A percentile compares a stretch with the other conserved stretches of the same genome.
Evolutionary conservation across 2,329 filamentous ascomycete species (phyloP).

Genomic region (Ascochyta pisi): DNA sequence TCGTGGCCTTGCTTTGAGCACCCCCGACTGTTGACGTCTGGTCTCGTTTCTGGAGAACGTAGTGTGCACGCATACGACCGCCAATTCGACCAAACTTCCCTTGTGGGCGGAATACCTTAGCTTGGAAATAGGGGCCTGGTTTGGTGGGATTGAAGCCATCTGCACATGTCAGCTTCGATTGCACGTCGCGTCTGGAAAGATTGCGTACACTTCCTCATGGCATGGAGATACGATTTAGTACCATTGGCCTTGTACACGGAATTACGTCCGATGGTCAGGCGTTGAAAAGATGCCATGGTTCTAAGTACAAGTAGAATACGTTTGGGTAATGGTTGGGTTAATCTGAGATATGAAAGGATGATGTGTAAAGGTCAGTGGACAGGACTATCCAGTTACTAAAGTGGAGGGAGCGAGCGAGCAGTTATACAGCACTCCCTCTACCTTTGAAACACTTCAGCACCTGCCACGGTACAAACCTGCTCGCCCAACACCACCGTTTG

Average conservation of each 20-base stretch:
- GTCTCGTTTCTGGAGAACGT: slow-evolving; percentile 26
- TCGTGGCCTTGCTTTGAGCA: slow-evolving; percentile 8
- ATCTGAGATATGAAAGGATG: neutral
- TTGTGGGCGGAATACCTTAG: slow-evolving; percentile 27
- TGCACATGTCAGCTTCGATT: slow-evolving; percentile 6
- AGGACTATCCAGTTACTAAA: no score
- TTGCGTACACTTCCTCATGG: slow-evolving; percentile 27
- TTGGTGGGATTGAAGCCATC: slow-evolving; percentile 36
- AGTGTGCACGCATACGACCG: slow-evolving; percentile 31
- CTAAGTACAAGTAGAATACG: neutral
- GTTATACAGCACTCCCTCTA: neutral
- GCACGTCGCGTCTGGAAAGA: no score
- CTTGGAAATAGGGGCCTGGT: slow-evolving; percentile 33
- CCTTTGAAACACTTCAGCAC: neutral
- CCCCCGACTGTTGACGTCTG: slow-evolving; percentile 1
- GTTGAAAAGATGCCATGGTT: slow-evolving; percentile 27
- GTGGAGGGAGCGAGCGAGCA: no score
- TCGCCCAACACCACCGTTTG: slow-evolving; percentile 1
- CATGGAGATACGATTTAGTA: slow-evolving; percentile 25
- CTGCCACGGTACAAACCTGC: neutral
- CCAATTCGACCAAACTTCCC: slow-evolving; percentile 32
- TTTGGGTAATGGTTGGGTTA: no score
- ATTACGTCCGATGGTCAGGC: slow-evolving; percentile 25
- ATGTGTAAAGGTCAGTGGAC: neutral
- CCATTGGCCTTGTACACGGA: slow-evolving; percentile 28